Conservation (phyloP, 148 eudicot species). For the Chenopodium quinoa region DNA sequence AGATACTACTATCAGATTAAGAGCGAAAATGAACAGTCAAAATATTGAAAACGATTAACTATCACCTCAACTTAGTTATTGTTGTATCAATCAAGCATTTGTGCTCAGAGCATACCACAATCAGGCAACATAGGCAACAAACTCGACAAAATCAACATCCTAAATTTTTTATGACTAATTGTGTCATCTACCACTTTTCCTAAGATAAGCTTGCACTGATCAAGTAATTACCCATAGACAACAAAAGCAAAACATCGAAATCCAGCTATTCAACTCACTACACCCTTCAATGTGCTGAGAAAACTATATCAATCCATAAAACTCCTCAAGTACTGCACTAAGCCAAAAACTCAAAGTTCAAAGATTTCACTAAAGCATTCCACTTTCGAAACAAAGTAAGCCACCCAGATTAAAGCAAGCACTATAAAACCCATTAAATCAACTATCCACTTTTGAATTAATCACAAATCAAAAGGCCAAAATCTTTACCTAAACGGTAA, state of each 20-base stretch:
- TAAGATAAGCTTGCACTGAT: no score
- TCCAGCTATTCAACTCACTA: background rate
- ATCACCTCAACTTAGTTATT: background rate
- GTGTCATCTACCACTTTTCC: background rate
- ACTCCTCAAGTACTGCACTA: background rate
- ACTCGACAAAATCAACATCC: background rate
- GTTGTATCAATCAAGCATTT: background rate
- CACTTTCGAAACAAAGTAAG: background rate
- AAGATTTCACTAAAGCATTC: background rate
- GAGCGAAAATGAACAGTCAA: background rate
- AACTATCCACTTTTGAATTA: background rate
- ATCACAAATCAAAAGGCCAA: background rate
- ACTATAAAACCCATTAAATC: background rate
- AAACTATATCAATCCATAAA: background rate
- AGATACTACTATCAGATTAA: background rate
- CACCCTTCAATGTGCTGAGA: background rate
- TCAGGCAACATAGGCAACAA: background rate
- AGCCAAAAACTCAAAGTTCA: no score
- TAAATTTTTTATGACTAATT: background rate
- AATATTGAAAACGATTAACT: background rate
- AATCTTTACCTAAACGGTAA: background rate
- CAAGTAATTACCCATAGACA: background rate
- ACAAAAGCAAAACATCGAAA: background rate
- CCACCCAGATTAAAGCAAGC: background rate
- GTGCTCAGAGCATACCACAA: background rate